These are phyloP conservation scores for Cyphellophora attinorum DNA, from an alignment of 2,329 filamentous ascomycete species.

Conservation along the genomic window DNA sequence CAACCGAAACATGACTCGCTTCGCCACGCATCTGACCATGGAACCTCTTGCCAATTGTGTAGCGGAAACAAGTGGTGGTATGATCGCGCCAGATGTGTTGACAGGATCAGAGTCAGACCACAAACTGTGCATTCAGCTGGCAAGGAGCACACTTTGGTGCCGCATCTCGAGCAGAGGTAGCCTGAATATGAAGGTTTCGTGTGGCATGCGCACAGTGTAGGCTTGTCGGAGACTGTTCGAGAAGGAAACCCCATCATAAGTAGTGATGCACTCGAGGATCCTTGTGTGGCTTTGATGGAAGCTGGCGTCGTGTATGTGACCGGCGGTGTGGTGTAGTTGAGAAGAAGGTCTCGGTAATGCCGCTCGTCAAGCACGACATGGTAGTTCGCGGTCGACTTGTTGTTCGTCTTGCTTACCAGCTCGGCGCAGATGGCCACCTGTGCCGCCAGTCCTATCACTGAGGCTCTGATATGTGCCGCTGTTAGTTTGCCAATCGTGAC, in stretches of 20 bases:
- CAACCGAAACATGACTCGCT: constrained; percentile 70
- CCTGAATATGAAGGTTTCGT: constrained; percentile 72
- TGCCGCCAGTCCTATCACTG: constrained; percentile 81
- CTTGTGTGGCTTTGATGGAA: constrained; percentile 32
- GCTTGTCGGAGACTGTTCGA: constrained; percentile 60
- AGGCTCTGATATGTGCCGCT: constrained; percentile 73
- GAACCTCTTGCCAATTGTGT: constrained; percentile 80
- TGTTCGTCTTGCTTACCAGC: constrained; percentile 79
- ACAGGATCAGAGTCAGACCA: constrained; percentile 83
- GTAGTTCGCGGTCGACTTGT: constrained; percentile 62
- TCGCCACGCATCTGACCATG: constrained; percentile 61
- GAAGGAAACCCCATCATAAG: constrained; percentile 99
- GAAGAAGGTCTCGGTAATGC: constrained; percentile 80
- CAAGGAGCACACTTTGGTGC: constrained; percentile 77
- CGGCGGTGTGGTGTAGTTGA: constrained; percentile 81
- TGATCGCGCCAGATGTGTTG: constrained; percentile 83
- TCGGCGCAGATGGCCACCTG: constrained; percentile 89
- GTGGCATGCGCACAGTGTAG: constrained; percentile 84
- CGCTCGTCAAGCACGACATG: constrained; percentile 77
- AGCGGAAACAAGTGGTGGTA: constrained; percentile 91
- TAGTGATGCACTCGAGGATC: constrained; percentile 45
- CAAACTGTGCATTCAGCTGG: constrained; percentile 88
- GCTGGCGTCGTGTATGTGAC: constrained; percentile 48
- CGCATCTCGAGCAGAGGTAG: constrained; percentile 84
- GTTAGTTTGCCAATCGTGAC: constrained; percentile 74